Conservation (phyloP, 495 filamentous ascomycete species). For the Cercophora newfieldiana region DNA sequence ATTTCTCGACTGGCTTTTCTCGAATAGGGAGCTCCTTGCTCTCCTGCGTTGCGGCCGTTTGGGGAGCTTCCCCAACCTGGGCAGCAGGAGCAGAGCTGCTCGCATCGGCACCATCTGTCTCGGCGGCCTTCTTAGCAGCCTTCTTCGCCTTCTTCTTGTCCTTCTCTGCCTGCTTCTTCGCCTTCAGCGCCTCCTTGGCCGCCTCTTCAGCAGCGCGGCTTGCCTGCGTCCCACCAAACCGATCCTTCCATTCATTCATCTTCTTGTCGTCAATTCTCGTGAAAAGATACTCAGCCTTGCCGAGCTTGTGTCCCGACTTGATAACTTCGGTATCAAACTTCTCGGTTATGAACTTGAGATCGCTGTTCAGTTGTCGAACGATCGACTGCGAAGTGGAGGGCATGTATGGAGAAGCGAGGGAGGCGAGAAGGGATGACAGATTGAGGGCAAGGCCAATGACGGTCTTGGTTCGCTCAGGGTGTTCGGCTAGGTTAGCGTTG, state of each 20-base stretch:
- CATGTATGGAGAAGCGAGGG: slow-evolving; percentile 78
- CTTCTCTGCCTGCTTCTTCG: slow-evolving; percentile 30
- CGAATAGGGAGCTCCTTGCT: slow-evolving; percentile 28
- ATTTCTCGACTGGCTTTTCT: slow-evolving; percentile 30
- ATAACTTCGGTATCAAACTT: slow-evolving; percentile 63
- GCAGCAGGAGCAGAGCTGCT: slow-evolving; percentile 5
- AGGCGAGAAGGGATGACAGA: slow-evolving; percentile 76
- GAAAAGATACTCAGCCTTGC: slow-evolving; percentile 81
- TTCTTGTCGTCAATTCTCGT: slow-evolving; percentile 79
- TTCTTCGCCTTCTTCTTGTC: slow-evolving; percentile 36
- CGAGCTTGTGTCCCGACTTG: slow-evolving; percentile 74
- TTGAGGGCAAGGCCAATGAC: slow-evolving; percentile 83
- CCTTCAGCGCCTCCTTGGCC: slow-evolving; percentile 29
- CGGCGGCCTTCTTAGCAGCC: slow-evolving; percentile 25
- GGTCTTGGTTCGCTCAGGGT: slow-evolving; percentile 71
- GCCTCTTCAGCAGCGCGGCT: slow-evolving; percentile 51
- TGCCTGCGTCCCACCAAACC: slow-evolving; percentile 75
- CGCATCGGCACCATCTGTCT: slow-evolving; percentile 9
- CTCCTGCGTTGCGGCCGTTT: slow-evolving; percentile 24
- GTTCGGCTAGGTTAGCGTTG: slow-evolving; percentile 65
- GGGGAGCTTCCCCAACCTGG: slow-evolving; percentile 10
- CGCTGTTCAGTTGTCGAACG: slow-evolving; percentile 66
- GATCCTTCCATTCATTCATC: slow-evolving; percentile 76
- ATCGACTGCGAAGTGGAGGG: slow-evolving; percentile 77
- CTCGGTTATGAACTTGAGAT: slow-evolving; percentile 62